Evolutionary conservation across 2,329 filamentous ascomycete species (phyloP), one percentile per base, ranked within the genome.

Genomic region (Thyridium curvatum): DNA sequence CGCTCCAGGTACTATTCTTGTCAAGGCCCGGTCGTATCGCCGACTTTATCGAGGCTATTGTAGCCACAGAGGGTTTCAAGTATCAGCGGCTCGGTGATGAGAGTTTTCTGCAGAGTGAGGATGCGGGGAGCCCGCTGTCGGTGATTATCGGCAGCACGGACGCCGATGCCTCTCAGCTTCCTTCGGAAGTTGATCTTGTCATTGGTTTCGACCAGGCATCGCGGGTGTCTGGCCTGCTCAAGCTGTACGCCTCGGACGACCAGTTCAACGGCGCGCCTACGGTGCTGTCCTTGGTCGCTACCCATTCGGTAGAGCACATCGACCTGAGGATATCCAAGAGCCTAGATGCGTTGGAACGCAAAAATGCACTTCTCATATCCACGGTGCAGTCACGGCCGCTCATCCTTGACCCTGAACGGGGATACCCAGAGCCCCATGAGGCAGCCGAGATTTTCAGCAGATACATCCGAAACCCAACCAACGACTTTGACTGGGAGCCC

Each of bases 271-370:
- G 40, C 2, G 46, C 50, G 31, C 71, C 70, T 0, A 49, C 74
- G n/a, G 54, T 74, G 2, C 50, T 80, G 39, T 59, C 61, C 0
- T 61, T 79, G 5, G 67, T 72, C 5, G 69, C 65, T 6, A 67
- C 63, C 3, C 66, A 71, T 45, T 72, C 74, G 2, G 65, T 79
- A 30, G 74, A 80, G 51, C 76, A 80, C 42, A 63, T 79, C 32
- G 68, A 70, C 41, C 55, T 71, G 35, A 60, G 66, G 13, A 56
- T 77, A 18, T 59, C 61, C 2, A 53, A 60, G 2, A 47, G 53
- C 4, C 45, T 66, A 37, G 55, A 62, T n/a, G 44, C 52, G 0
- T 40, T 74, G 6, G 71, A 77, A 46, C 64, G 68, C 13, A 72
- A 68, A 41, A 72, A 58, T 31, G 58, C 54, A 1, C 46, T 62